phyloP scores from a whole-genome alignment of 768 basidiomycete species.

The Boletus fagicola region DNA sequence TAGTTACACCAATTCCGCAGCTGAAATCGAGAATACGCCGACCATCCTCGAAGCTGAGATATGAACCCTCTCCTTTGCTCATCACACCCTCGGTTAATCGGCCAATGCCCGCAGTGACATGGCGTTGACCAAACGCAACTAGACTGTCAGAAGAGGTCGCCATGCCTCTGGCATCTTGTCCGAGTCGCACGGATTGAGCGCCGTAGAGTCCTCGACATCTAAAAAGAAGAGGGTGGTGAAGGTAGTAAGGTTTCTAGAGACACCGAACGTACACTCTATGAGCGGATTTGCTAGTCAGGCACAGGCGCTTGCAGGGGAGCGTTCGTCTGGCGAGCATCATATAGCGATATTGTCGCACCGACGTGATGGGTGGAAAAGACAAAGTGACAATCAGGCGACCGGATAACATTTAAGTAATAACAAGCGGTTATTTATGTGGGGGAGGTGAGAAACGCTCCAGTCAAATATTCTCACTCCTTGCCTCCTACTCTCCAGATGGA shows the following conservation, averaged over 20 bases:
- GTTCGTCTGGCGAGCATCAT: conserved; percentile 15
- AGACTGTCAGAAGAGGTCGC: conserved; percentile 24
- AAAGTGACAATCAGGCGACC: neutral
- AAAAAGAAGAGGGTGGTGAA: neutral
- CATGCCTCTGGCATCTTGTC: conserved; percentile 15
- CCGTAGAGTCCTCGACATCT: conserved; percentile 1
- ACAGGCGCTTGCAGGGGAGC: neutral
- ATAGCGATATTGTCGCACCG: neutral
- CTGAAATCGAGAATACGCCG: conserved; percentile 80
- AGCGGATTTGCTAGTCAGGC: neutral
- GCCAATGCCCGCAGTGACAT: conserved; percentile 46
- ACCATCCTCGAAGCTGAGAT: conserved; percentile 71
- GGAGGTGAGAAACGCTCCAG: neutral
- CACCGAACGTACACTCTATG: conserved; percentile 16
- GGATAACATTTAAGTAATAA: neutral
- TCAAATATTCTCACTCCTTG: neutral
- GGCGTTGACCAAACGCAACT: conserved; percentile 40
- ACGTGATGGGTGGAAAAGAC: neutral
- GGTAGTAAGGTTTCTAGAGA: neutral
- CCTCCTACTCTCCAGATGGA: neutral
- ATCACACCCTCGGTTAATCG: conserved; percentile 54
- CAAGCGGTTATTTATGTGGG: neutral
- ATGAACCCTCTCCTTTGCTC: conserved; percentile 68
- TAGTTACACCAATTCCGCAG: conserved; percentile 84
- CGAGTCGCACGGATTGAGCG: neutral